phyloP scores from a whole-genome alignment of 371 early-diverging fungal species.

The Basidiobolus meristosporus region DNA sequence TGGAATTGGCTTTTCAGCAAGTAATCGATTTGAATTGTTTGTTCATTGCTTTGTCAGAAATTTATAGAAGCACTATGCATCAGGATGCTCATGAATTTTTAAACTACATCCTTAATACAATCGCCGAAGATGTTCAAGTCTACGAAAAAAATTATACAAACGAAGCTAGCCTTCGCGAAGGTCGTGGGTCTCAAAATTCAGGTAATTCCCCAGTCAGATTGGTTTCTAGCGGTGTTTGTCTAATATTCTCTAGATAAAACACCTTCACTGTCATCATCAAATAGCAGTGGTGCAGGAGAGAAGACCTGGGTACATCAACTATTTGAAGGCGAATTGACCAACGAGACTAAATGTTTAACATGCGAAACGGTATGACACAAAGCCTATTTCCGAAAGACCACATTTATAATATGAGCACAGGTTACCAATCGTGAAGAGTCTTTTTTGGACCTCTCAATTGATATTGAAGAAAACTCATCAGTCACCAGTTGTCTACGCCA shows the following conservation, averaged over 20 bases:
- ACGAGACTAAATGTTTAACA: conserved; percentile 88
- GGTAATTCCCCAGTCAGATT: neutral
- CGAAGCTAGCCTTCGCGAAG: no score
- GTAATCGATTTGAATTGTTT: no score
- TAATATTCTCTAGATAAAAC: conserved; percentile 8
- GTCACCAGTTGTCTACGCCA: conserved; percentile 79
- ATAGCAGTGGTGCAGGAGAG: conserved; percentile 3
- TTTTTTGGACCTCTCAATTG: conserved; percentile 88
- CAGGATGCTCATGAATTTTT: conserved; percentile 97
- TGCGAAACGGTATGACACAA: conserved; percentile 67
- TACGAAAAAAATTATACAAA: conserved; percentile 20
- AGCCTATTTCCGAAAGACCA: neutral
- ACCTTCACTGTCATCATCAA: conserved; percentile 8
- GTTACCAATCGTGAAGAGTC: conserved; percentile 86
- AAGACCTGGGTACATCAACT: conserved; percentile 84
- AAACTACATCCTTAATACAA: conserved; percentile 78
- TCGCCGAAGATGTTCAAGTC: conserved; percentile 66
- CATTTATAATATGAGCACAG: conserved; percentile 11
- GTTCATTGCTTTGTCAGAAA: conserved; percentile 23
- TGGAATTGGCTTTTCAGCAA: no score
- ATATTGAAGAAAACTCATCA: conserved; percentile 87
- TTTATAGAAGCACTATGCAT: conserved; percentile 83
- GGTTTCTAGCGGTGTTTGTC: conserved; percentile 2
- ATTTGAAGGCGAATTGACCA: conserved; percentile 86
- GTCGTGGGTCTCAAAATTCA: neutral